Base-by-base conservation (phyloP, 139 green algal genomes). In the Chlorella sp. region DNA sequence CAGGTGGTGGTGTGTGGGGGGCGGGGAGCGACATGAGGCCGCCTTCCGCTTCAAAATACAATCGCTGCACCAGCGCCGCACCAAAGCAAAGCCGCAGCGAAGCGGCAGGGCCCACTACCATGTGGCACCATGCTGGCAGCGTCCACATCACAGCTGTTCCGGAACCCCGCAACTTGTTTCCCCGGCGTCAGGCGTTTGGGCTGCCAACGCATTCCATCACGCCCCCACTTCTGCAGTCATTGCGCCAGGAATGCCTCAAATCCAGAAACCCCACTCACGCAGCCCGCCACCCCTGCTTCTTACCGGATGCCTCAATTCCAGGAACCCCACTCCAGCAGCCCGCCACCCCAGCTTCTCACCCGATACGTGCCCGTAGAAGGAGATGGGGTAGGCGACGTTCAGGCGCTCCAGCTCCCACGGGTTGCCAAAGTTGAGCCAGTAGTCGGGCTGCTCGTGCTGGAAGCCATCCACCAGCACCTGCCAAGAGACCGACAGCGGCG, bases 381-480 rank as follows among this genome's bases (percentile, higher is more conserved):
- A 96, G 91, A 99, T 96, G 86, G 93, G 93, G 92, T 99, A 99
- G 34, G 91, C 87, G 37, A 98, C 91, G 40, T 97, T 92, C 12
- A 89, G 81, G 34, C 98, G 96, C 92, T 98, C 96, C 48, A 99
- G 96, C 94, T 99, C 98, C 98, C 98, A 99, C 22, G 98, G 97
- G 93, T 99, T 99, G 68, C 97, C 97, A 93, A 97, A 97, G 61
- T 96, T 98, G 15, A 99, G 96, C 98, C 98, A 99, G 94, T 98
- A 99, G 95, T 99, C 98, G 60, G 98, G 98, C 91, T 98, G 94
- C 94, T 99, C 98, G 85, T 98, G 95, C 94, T 99, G 98, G 91
- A 98, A 98, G 24, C 97, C 97, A 85, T 98, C 95, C 36, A 96
- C 82, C 57, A 99, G 97, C 76, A 85, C 94, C 96, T 99, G 48